Evolutionary conservation across 2,329 filamentous ascomycete species (phyloP).

Genomic region (Aspergillus awamori): DNA sequence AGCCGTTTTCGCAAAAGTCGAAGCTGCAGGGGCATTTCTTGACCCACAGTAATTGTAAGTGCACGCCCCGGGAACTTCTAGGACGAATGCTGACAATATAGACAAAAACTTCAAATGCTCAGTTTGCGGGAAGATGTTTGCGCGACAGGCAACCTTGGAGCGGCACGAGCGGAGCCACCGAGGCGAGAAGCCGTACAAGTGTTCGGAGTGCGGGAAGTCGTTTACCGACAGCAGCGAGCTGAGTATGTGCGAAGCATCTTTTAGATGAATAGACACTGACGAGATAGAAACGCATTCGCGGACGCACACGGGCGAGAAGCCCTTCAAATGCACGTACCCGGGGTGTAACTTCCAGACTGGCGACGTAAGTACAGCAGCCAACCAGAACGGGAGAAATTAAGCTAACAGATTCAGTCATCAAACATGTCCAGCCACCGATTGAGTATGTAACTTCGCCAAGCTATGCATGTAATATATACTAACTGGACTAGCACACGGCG

Average conservation of each 20-base stretch:
- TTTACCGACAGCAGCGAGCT: constrained; percentile 51
- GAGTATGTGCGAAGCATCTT: constrained; percentile 33
- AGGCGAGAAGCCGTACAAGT: constrained; percentile 48
- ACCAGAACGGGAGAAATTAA: constrained; percentile 28
- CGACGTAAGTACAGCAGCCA: constrained; percentile 39
- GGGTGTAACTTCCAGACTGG: constrained; percentile 49
- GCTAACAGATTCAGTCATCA: constrained; percentile 38
- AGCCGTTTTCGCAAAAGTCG: constrained; percentile 50
- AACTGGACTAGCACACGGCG: constrained; percentile 39
- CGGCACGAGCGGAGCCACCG: constrained; percentile 49
- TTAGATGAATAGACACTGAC: constrained; percentile 22
- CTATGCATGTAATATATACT: constrained; percentile 1
- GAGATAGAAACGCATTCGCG: constrained; percentile 46
- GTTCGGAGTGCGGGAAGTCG: constrained; percentile 44
- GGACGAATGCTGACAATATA: constrained; percentile 21
- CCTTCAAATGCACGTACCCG: constrained; percentile 47
- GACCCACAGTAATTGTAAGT: constrained; percentile 49
- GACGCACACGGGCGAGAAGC: constrained; percentile 48
- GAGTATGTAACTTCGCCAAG: constrained; percentile 32
- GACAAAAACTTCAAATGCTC: constrained; percentile 48
- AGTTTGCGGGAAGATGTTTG: constrained; percentile 46
- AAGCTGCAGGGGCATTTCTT: constrained; percentile 50
- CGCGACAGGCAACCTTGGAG: constrained; percentile 47
- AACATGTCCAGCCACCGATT: constrained; percentile 51
- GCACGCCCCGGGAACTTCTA: not conserved